These are phyloP conservation scores for Aspergillus chevalieri DNA, from an alignment of 2,329 filamentous ascomycete genomes.

Conservation along the genomic window DNA sequence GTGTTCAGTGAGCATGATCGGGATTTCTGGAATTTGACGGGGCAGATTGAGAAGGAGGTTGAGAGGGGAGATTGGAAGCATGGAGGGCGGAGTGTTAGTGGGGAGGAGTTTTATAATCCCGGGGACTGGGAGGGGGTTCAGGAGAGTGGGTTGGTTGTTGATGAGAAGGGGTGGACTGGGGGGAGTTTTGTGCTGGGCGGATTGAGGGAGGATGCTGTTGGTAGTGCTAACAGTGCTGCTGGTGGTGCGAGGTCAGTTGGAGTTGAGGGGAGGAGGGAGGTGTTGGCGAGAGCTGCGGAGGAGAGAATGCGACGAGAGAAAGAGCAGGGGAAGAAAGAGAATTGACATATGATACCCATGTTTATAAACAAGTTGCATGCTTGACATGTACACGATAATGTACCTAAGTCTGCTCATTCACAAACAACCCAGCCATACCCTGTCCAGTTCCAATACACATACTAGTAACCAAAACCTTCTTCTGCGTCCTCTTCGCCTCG, in stretches of 20 bases:
- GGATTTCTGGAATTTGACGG: slow-evolving; percentile 84
- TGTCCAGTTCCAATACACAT: slow-evolving; percentile 73
- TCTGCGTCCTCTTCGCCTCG: slow-evolving; percentile 75
- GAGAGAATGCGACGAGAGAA: slow-evolving; percentile 54
- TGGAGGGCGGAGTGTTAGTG: slow-evolving; percentile 59
- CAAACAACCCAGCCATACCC: slow-evolving; percentile 61
- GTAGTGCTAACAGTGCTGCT: slow-evolving; percentile 12
- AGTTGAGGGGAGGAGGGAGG: slow-evolving; percentile 63
- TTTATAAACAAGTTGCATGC: no score
- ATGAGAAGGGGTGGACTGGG: slow-evolving; percentile 71
- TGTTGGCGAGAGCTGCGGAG: slow-evolving; percentile 68
- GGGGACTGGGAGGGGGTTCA: slow-evolving; percentile 47
- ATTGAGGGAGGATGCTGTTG: slow-evolving; percentile 39
- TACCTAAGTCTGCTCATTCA: slow-evolving; percentile 53
- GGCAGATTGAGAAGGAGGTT: slow-evolving; percentile 82
- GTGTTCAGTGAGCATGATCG: slow-evolving; percentile 78
- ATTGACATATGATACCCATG: background rate
- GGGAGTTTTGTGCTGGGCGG: slow-evolving; percentile 70
- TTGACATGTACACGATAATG: no score
- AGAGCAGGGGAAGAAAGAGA: slow-evolving; percentile 28
- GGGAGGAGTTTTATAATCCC: slow-evolving; percentile 54
- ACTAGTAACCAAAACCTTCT: slow-evolving; percentile 84
- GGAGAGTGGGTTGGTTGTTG: slow-evolving; percentile 50
- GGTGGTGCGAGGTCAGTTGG: slow-evolving; percentile 18
- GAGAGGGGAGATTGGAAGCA: slow-evolving; percentile 70